Base-by-base conservation (phyloP, 2,329 filamentous ascomycete genomes). In the Leptographium galeiforme region DNA sequence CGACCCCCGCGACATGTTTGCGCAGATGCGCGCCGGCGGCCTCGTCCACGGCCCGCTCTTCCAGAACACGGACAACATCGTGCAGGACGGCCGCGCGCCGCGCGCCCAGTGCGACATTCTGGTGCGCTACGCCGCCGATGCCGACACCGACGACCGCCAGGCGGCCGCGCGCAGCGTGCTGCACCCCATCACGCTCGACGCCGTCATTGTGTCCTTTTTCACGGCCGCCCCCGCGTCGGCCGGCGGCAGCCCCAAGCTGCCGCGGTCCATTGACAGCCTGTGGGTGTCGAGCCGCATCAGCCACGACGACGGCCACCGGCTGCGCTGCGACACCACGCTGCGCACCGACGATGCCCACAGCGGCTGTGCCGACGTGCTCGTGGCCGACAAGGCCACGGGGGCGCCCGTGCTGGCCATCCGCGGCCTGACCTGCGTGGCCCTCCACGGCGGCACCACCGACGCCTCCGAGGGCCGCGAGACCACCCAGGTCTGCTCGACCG, bases 271-370 rank as follows among this genome's bases (percentile, higher is more conserved):
- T 6, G 18, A 14, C 14, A 10, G 11, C 57, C 63, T 70, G 8
- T 70, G 67, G 67, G 62, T 70, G 34, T 61, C 68, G 4, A 64
- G 67, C 39, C 63, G 61, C 14, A 62, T 69, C 48, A 63, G 61
- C 40, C 16, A 50, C 5, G 14, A 55, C 7, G 39, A 56, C 6
- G 57, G 56, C n/a, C 56, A 59, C 41, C 25, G 43, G 25, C 56
- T 62, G 25, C 43, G 43, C 43, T 45, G 43, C 25, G 43, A 45
- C 43, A 45, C 56, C 55, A 56, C 13, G 56, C 60, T 62, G 2
- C 48, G 25, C 0, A 55, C 57, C 43, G 36, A 53, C 50, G 57
- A 60, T 40, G 32, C 53, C 12, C 59, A 60, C 30, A 55, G 43
- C 19, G 59, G 57, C 52, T 56, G 51, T 10, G 58, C 57, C 1